phyloP scores from a whole-genome alignment of 2,329 filamentous ascomycete species.

The Trichoderma arundinaceum region DNA sequence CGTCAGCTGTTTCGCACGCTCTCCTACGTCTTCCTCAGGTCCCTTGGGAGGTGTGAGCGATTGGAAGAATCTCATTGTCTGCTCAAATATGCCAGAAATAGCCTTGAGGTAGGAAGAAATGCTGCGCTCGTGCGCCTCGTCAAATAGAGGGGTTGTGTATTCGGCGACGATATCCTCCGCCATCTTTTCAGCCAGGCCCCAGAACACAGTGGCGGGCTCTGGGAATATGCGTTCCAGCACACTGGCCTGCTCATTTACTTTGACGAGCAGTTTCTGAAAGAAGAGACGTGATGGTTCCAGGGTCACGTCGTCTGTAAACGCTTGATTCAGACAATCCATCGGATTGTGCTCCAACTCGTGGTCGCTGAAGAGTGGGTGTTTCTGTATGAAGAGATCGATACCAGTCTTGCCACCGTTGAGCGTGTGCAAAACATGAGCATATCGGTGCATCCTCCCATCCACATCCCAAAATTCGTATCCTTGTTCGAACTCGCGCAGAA shows the following conservation, averaged over 20 bases:
- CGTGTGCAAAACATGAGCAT: slow-evolving; percentile 81
- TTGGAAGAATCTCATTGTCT: slow-evolving; percentile 77
- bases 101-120: slow-evolving; percentile 82
- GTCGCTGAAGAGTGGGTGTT: slow-evolving; percentile 82
- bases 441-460: slow-evolving; percentile 85
- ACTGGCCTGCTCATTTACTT: slow-evolving; percentile 80
- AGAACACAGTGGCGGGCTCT: slow-evolving; percentile 70
- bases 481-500: slow-evolving; percentile 88
- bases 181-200: slow-evolving; percentile 80
- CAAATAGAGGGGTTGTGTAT: slow-evolving; percentile 83
- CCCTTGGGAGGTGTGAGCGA: slow-evolving; percentile 71
- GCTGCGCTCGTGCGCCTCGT: slow-evolving; percentile 80
- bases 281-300: slow-evolving; percentile 82
- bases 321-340: slow-evolving; percentile 79
- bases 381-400: slow-evolving; percentile 85
- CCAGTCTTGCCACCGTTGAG: slow-evolving; percentile 81
- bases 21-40: slow-evolving; percentile 64
- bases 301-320: slow-evolving; percentile 68
- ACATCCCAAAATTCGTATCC: slow-evolving; percentile 89
- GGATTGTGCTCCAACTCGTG: slow-evolving; percentile 70
- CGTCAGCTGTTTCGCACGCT: slow-evolving; percentile 70
- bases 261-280: slow-evolving; percentile 74
- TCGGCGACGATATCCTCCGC: slow-evolving; percentile 84
- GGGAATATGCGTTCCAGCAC: slow-evolving; percentile 86
- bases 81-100: slow-evolving; percentile 85